phyloP scores from a whole-genome alignment of 1,284 basidiomycete genomes.

The Malassezia sp. region DNA sequence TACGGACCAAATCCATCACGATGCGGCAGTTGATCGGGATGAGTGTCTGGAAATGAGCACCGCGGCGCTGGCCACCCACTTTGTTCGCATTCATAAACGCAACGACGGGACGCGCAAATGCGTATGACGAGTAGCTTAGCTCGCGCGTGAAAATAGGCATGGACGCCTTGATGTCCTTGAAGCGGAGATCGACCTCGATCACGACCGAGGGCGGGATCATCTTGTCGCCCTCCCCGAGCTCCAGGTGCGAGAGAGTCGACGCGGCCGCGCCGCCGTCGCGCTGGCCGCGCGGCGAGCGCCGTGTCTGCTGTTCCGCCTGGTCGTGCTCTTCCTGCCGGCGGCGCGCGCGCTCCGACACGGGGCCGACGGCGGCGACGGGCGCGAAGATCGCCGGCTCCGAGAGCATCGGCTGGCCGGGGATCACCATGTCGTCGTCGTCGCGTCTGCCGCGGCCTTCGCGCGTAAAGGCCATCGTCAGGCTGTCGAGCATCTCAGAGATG shows the following conservation, averaged over 20 bases:
- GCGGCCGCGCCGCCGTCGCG: not conserved
- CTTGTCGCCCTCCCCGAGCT: not conserved
- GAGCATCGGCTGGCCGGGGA: constrained; percentile 76
- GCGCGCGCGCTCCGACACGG: constrained; percentile 30
- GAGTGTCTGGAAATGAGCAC: too few relatives aligned
- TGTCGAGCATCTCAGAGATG: constrained; percentile 78
- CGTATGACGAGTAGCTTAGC: constrained; percentile 81
- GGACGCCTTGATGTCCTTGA: constrained; percentile 88
- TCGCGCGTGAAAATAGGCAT: constrained; percentile 56
- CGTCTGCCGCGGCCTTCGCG: constrained; percentile 15
- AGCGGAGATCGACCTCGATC: constrained; percentile 86
- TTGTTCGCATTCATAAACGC: constrained; percentile 64
- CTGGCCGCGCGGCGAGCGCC: constrained; percentile 9
- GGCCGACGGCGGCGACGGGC: constrained; percentile 50
- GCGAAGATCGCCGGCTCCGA: constrained; percentile 74
- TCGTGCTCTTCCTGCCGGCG: constrained; percentile 23
- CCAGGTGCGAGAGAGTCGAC: not conserved
- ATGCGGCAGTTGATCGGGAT: constrained; percentile 34
- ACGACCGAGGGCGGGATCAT: constrained; percentile 50
- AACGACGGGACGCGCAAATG: constrained; percentile 90
- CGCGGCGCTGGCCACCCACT: too few relatives aligned
- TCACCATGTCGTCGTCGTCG: constrained; percentile 51
- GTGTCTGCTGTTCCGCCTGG: constrained; percentile 18
- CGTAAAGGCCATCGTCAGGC: constrained; percentile 51
- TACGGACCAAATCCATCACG: constrained; percentile 37